Conservation (phyloP, 2,329 filamentous ascomycete genomes). For the Colletotrichum incanum region DNA sequence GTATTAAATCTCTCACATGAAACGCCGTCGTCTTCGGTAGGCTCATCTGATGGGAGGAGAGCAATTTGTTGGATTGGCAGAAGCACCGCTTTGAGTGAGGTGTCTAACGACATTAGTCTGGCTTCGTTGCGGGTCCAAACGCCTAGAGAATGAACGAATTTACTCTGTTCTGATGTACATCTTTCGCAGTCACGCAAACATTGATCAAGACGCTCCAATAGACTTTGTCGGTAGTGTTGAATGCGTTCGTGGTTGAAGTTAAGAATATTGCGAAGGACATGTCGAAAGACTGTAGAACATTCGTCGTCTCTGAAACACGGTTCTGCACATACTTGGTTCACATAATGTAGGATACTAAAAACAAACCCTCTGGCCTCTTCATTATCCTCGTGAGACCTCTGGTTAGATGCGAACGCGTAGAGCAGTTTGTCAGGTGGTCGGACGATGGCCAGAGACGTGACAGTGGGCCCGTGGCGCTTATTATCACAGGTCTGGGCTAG, state of each 20-base stretch:
- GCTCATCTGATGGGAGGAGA: fast-evolving
- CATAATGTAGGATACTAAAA: not conserved
- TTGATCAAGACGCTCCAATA: not conserved
- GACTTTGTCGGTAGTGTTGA: not conserved
- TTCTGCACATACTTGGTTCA: not conserved
- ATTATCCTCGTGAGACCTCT: not conserved
- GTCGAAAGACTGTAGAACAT: not conserved
- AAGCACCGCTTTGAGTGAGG: not conserved
- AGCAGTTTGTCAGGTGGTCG: slow-evolving; percentile 47
- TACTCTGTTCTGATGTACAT: not conserved
- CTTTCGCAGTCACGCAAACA: slow-evolving; percentile 12
- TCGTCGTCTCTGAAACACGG: not conserved
- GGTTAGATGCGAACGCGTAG: slow-evolving; percentile 53
- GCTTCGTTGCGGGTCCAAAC: not conserved
- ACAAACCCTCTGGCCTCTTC: not conserved
- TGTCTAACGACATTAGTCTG: not conserved
- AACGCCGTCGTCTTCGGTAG: not conserved
- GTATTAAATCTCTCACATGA: not conserved
- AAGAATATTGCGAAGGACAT: not conserved
- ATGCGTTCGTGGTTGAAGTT: slow-evolving; percentile 12
- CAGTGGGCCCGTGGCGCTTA: slow-evolving; percentile 48
- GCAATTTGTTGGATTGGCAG: not conserved
- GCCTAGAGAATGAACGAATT: not conserved
- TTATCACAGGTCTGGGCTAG: slow-evolving; percentile 53
- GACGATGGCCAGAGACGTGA: slow-evolving; percentile 51